Evolutionary conservation across 768 basidiomycete genomes (phyloP).

Genomic region (Tephrocybe sp.): DNA sequence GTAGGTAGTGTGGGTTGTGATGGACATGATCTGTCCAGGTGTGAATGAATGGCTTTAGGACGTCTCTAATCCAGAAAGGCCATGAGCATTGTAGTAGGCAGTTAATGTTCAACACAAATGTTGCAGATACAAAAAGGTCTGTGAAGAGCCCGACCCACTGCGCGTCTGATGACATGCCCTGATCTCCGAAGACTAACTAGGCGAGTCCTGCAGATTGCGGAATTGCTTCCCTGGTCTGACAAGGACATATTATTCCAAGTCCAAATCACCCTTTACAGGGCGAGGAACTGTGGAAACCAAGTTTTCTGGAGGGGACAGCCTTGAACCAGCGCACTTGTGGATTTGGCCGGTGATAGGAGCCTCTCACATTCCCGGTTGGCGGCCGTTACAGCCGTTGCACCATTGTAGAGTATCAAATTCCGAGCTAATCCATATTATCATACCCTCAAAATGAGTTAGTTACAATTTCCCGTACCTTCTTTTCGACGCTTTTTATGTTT

Average conservation of each 20-base stretch:
- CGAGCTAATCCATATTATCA: background rate
- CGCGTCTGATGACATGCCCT: slow-evolving; percentile 85
- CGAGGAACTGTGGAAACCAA: slow-evolving; percentile 77
- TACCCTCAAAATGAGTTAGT: no score
- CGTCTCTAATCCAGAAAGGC: no score
- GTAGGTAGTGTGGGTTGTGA: no score
- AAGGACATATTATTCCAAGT: slow-evolving; percentile 84
- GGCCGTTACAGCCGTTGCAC: slow-evolving; percentile 81
- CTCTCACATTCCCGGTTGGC: slow-evolving; percentile 77
- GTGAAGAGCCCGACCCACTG: slow-evolving; percentile 68
- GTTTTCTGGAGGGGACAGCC: slow-evolving; percentile 93
- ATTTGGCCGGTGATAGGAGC: slow-evolving; percentile 55
- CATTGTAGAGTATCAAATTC: slow-evolving; percentile 30
- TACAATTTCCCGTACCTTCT: no score
- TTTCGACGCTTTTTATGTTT: no score
- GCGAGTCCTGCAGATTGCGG: slow-evolving; percentile 83
- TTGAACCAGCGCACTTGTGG: slow-evolving; percentile 89
- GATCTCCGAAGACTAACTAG: slow-evolving; percentile 93
- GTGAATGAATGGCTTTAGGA: no score
- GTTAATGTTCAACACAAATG: background rate
- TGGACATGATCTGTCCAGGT: no score
- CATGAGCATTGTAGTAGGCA: no score
- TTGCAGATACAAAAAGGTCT: slow-evolving; percentile 61
- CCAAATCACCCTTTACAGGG: slow-evolving; percentile 56
- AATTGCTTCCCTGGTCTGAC: slow-evolving; percentile 92